Evolutionary conservation across 306 rosid species (phyloP).

Genomic region (Trifolium repens): DNA sequence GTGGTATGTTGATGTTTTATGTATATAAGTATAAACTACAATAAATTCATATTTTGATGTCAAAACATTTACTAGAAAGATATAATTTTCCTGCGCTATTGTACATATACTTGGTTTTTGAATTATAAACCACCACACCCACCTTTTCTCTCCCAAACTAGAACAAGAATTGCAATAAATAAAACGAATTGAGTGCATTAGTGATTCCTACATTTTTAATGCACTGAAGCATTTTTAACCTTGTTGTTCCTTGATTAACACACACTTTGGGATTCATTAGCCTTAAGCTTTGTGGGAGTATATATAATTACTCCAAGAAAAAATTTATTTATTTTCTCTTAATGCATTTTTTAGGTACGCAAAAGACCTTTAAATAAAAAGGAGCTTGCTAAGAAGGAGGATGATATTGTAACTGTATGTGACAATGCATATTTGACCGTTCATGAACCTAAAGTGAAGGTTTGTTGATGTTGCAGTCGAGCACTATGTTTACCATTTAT

Average conservation of each 20-base stretch:
- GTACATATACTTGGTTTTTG: background rate
- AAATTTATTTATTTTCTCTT: slow-evolving; percentile 17
- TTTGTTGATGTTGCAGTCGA: slow-evolving; percentile 43
- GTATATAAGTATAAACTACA: slow-evolving; percentile 7
- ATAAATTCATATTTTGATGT: slow-evolving; percentile 17
- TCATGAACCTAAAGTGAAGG: slow-evolving; percentile 94
- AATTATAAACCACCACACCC: background rate
- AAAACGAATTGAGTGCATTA: slow-evolving; percentile 30
- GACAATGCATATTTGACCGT: slow-evolving; percentile 75
- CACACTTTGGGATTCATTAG: slow-evolving; percentile 27
- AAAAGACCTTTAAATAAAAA: slow-evolving; percentile 97
- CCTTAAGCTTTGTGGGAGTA: slow-evolving; percentile 16
- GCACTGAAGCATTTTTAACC: slow-evolving; percentile 22
- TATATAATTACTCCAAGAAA: background rate
- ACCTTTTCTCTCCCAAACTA: slow-evolving; percentile 1
- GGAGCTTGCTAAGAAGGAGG: slow-evolving; percentile 94
- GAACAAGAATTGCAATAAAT: slow-evolving; percentile 2
- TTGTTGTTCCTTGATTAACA: background rate
- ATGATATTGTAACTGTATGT: slow-evolving; percentile 79
- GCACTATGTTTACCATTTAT: slow-evolving; percentile 25
- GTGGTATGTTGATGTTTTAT: slow-evolving; percentile 71
- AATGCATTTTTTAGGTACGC: slow-evolving; percentile 70
- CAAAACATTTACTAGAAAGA: slow-evolving; percentile 7
- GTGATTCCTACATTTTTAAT: background rate
- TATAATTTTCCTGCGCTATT: slow-evolving; percentile 24